Percentiles rank a stretch among this genome's conserved stretches.
phyloP scores from a whole-genome alignment of 495 filamentous ascomycete genomes.

The Trichoderma parareesei region DNA sequence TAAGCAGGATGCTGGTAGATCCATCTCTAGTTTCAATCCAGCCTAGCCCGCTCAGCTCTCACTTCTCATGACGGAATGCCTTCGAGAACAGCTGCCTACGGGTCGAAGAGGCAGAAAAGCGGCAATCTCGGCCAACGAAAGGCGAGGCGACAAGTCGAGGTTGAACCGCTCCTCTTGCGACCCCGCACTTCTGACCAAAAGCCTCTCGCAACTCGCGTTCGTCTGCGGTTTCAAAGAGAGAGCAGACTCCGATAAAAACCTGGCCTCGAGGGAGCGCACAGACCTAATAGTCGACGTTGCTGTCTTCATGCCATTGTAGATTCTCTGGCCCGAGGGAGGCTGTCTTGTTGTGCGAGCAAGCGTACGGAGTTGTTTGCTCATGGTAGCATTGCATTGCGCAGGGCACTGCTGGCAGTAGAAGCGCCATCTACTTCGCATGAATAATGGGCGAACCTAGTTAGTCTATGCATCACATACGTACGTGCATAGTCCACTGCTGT shows the following conservation, averaged over 20 bases:
- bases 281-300: not conserved
- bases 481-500: not conserved
- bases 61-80: not conserved
- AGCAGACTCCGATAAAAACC: not conserved
- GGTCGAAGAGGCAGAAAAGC: not conserved
- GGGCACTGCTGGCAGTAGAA: too few relatives aligned
- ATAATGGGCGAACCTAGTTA: not conserved
- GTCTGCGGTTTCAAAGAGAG: not conserved
- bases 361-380: too few relatives aligned
- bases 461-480: conserved; percentile 5
- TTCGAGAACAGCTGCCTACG: not conserved
- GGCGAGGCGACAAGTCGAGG: not conserved
- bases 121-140: conserved; percentile 6
- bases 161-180: not conserved
- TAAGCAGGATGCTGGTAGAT: not conserved
- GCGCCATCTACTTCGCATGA: not conserved
- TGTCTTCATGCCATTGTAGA: too few relatives aligned
- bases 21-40: conserved; percentile 8
- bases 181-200: not conserved
- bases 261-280: not conserved
- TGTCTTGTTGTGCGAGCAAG: too few relatives aligned
- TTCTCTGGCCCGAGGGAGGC: too few relatives aligned
- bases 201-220: not conserved
- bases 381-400: too few relatives aligned
- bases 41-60: conserved; percentile 4